Base-by-base conservation (phyloP, 1,139 yeast species). In the Blastobotrys proliferans region DNA sequence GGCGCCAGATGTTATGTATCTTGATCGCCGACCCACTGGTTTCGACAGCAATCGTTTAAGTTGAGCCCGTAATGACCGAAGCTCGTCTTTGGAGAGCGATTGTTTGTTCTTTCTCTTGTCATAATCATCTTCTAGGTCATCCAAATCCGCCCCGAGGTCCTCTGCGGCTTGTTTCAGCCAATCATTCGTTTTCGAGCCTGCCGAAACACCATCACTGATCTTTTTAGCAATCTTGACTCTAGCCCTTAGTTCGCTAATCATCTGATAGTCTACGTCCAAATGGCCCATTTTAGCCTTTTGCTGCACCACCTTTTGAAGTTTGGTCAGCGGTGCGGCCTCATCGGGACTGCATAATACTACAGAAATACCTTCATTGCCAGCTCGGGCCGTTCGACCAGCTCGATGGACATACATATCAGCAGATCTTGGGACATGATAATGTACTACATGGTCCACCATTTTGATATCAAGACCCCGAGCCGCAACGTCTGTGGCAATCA, bases 321-420 rank as follows among this genome's bases (percentile, higher is more conserved):
- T 86, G 57, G 77, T 74, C 52, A 92, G 70, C 0, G 97, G 94
- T 45, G 88, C 76, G 0, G 94, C 60, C 61, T 92, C 99, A 51
- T 84, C 90, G 11, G 97, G 97, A 2, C 96, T 84, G 56, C 97
- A 88, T 45, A 92, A 71, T 75, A 88, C 80, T 30, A 94, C 82
- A 2, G 97, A 83, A 16, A 92, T 95, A 70, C 99, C 99, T 60
- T 86, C 94, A 43, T 76, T 77, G 0, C 94, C 92, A 2, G 95
- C 97, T 72, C 99, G 83, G 0, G 95, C 98, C 17, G 98, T 94
- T 74, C 99, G 81, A 50, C 99, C 99, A 1, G 97, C 86, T 63
- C 99, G 76, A 66, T 92, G 99, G 51, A 92, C 82, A 60, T 92
- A 92, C 44, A 88, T 80, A 61, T 94, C 98, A 0, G 97, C 97